Evolutionary conservation across 2,329 filamentous ascomycete genomes (phyloP), one percentile per base, ranked within the genome.

Genomic region (Coleophoma crateriformis): DNA sequence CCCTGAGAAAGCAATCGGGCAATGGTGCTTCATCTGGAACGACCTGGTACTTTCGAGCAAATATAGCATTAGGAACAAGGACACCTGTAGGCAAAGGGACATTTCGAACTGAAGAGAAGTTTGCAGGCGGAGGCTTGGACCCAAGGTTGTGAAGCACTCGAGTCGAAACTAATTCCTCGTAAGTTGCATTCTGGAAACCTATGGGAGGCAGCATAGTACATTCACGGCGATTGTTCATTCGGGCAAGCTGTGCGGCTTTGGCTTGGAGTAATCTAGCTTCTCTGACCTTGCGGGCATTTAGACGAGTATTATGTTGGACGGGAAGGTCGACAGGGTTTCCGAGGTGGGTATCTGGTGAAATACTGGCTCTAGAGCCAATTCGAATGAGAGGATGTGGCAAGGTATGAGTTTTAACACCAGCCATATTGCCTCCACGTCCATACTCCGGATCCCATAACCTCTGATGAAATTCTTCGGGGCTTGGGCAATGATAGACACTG

Each of bases 61-160:
- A 74, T 42, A 69, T 70, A 12, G 70, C 69, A 50, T 74, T 71
- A 3, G 71, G 72, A 40, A 73, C 65, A 17, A 68, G 57, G 43
- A 60, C 63, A 7, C 65, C 68, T n/a, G 60, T 58, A 4, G 68
- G 66, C 40, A 68, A 61, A 34, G 67, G 62, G 11, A 65, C 52
- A 11, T 55, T 52, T 12, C 13, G 37, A 14, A 42, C 20, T 7
- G 46, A 19, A 33, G 20, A 8, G 17, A 35, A 15, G 14, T 17
- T 37, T 70, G 72, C 53, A 71, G 64, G 20, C 12, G 20, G 33
- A n/a, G 17, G 13, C 17, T 17, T 33, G 13, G 34, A 39, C 3
- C 20, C 41, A 22, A 22, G 41, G 12, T 46, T 39, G 22, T 22
- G 41, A 5, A 46, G 32, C 5, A 13, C 20, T n/a, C 20, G 41